A percentile compares a stretch with the other conserved stretches of the same genome.
These are phyloP conservation scores for Lentinus brumalis DNA, from an alignment of 768 basidiomycete genomes.

Conservation along the genomic window DNA sequence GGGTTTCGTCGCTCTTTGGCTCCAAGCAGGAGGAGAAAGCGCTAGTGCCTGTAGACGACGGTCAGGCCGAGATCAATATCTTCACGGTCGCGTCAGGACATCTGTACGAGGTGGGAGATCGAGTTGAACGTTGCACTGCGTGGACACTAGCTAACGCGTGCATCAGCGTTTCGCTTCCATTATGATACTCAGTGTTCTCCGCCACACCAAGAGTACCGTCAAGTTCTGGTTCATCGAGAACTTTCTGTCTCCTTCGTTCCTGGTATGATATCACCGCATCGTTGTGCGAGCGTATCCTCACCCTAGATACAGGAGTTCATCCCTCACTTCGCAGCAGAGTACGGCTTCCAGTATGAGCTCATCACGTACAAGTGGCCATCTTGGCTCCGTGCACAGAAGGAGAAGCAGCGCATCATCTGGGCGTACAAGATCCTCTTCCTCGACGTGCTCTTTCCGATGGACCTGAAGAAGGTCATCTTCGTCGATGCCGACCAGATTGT, in stretches of 20 bases:
- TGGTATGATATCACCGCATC: conserved; percentile 51
- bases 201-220: conserved; percentile 91
- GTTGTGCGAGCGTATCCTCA: not conserved
- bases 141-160: not conserved
- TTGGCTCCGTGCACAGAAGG: conserved; percentile 95
- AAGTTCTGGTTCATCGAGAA: conserved; percentile 99
- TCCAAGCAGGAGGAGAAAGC: conserved; percentile 15
- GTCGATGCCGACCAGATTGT: conserved; percentile 99
- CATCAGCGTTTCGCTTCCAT: conserved; percentile 91
- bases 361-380: conserved; percentile 99
- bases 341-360: conserved; percentile 94
- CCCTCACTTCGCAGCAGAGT: conserved; percentile 87
- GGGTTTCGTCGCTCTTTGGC: conserved; percentile 30
- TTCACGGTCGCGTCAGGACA: conserved; percentile 98
- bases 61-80: conserved; percentile 94
- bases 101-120: conserved; percentile 79
- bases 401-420: conserved; percentile 99
- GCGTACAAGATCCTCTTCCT: conserved; percentile 99
- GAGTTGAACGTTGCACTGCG: not conserved
- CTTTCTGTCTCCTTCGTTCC: conserved; percentile 96
- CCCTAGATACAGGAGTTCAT: conserved; percentile 75
- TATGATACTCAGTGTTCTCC: conserved; percentile 96
- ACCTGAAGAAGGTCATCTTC: conserved; percentile 98
- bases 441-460: conserved; percentile 98
- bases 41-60: conserved; percentile 24